Evolutionary conservation across 495 filamentous ascomycete genomes (phyloP).

Genomic region (Penicillium verhagenii): DNA sequence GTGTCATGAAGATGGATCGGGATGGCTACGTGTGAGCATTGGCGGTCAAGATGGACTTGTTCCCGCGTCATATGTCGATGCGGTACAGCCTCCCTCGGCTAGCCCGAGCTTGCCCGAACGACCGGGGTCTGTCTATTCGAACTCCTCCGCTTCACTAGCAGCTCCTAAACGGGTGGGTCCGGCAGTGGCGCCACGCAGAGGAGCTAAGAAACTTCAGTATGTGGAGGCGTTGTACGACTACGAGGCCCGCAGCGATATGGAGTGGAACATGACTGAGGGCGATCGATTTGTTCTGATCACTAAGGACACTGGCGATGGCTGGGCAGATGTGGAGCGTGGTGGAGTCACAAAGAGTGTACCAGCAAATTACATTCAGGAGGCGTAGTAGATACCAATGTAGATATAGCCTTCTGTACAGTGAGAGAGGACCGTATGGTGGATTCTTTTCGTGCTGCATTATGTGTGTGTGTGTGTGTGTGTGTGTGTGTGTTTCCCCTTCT

Average conservation of each 20-base stretch:
- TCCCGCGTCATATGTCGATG: slow-evolving; percentile 77
- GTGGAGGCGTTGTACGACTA: slow-evolving; percentile 95
- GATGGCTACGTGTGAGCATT: slow-evolving; percentile 81
- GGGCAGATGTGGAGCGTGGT: slow-evolving; percentile 92
- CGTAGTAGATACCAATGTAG: slow-evolving; percentile 32
- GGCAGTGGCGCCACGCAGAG: slow-evolving; percentile 85
- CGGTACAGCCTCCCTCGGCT: slow-evolving; percentile 41
- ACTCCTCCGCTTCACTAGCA: slow-evolving; percentile 69
- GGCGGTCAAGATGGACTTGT: slow-evolving; percentile 75
- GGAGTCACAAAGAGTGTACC: slow-evolving; percentile 92
- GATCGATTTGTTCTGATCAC: slow-evolving; percentile 87
- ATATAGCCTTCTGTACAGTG: slow-evolving; percentile 2
- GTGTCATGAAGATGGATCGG: slow-evolving; percentile 81
- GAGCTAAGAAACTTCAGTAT: slow-evolving; percentile 93
- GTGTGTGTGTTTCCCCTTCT: no score
- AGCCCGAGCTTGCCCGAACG: slow-evolving; percentile 45
- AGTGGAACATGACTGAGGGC: slow-evolving; percentile 87
- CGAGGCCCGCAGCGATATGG: slow-evolving; percentile 75
- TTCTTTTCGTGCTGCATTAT: slow-evolving; percentile 7
- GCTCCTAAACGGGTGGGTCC: slow-evolving; percentile 82
- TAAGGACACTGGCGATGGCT: slow-evolving; percentile 85
- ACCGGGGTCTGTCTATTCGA: slow-evolving; percentile 71
- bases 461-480: no score
- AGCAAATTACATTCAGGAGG: slow-evolving; percentile 85
- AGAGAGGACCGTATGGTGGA: not conserved